These are phyloP conservation scores for Trametes pubescens DNA, from an alignment of 1,284 basidiomycete species.

Conservation along the genomic window DNA sequence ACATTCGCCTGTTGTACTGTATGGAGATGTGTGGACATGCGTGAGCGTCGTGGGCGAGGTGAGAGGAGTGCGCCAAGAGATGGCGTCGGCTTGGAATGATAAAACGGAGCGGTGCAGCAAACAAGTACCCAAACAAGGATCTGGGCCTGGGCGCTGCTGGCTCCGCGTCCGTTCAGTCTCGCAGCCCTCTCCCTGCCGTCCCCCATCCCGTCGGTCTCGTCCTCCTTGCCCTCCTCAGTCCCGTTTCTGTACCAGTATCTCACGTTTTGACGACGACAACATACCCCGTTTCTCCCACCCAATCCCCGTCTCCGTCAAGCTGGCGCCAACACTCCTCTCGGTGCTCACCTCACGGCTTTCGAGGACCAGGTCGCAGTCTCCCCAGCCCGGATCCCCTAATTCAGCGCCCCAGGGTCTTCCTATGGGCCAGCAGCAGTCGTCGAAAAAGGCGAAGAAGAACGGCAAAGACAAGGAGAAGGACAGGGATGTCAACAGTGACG, in stretches of 20 bases:
- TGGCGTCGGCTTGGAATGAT: constrained; percentile 5
- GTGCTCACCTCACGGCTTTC: constrained; percentile 74
- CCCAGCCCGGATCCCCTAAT: constrained; percentile 55
- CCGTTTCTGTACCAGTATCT: constrained; percentile 31
- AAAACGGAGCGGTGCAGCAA: constrained; percentile 29
- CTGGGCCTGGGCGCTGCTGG: constrained; percentile 19
- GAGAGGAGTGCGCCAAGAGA: constrained; percentile 4
- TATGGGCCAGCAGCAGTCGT: constrained; percentile 79
- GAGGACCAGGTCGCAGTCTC: constrained; percentile 75
- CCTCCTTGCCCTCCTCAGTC: constrained; percentile 20
- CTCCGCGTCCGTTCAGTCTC: constrained; percentile 26
- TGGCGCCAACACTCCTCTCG: constrained; percentile 83
- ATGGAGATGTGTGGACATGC: constrained; percentile 2
- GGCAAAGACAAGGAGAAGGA: constrained; percentile 75
- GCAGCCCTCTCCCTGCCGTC: constrained; percentile 21
- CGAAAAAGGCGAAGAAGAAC: constrained; percentile 78
- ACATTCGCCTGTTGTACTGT: constrained; percentile 20
- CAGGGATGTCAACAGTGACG: constrained; percentile 51
- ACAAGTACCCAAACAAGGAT: constrained; percentile 36
- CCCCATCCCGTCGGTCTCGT: constrained; percentile 19
- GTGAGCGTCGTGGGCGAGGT: background rate
- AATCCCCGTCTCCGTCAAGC: constrained; percentile 52
- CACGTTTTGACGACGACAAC: constrained; percentile 31
- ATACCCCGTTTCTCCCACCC: constrained; percentile 29
- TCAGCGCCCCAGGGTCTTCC: constrained; percentile 48